Evolutionary conservation across 139 green algal genomes (phyloP).

Genomic region (Eudorina sp.): DNA sequence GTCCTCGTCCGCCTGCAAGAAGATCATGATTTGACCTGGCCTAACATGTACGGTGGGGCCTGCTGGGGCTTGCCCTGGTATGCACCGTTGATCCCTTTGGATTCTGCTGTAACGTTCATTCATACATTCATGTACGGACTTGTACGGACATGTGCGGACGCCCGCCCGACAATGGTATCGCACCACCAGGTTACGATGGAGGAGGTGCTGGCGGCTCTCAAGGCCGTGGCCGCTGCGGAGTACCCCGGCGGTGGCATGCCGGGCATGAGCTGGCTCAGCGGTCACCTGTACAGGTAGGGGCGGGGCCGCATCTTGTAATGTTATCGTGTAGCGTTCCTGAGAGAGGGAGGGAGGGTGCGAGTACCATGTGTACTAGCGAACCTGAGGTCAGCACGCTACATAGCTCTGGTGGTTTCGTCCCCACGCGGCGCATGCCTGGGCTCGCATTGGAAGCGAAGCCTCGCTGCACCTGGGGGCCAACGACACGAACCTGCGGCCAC

Average conservation of each 20-base stretch:
- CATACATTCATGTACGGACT: background rate
- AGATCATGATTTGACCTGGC: background rate
- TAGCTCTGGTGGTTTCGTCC: background rate
- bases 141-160: no score
- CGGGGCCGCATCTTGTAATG: no score
- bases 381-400: background rate
- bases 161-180: background rate
- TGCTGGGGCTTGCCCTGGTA: no score
- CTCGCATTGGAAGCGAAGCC: no score
- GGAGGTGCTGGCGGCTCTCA: background rate
- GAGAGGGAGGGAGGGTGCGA: background rate
- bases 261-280: slow-evolving; percentile 17
- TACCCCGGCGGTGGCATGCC: background rate
- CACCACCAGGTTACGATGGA: background rate
- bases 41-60: no score
- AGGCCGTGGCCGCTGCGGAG: slow-evolving; percentile 7
- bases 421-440: no score
- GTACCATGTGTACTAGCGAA: background rate
- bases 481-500: no score
- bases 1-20: background rate
- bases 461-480: no score
- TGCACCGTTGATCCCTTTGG: no score
- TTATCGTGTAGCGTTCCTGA: background rate
- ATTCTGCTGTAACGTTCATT: no score
- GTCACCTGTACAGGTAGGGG: slow-evolving; percentile 36